Base-by-base conservation (phyloP, 2,329 filamentous ascomycete genomes). In the Xylaria digitata region DNA sequence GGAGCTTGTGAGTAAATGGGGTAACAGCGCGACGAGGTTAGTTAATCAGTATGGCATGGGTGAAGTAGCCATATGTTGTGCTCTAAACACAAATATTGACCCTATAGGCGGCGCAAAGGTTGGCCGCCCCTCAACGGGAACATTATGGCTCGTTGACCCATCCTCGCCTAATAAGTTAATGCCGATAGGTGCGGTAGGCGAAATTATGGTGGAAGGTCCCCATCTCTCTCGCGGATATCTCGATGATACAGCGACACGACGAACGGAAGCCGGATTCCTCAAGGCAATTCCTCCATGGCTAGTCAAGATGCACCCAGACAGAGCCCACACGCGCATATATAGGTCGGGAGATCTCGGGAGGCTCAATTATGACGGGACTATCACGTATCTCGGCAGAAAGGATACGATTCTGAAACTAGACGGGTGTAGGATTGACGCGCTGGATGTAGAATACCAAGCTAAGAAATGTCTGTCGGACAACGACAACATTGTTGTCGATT, bases 41-140 rank as follows among this genome's bases (percentile, higher is more conserved):
- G 60, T 70, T 7, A 70, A 70, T 57, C 68, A 71, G 37, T 71
- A 71, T 43, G 68, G 68, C 13, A 71, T 71, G 66, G 64, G 70
- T 34, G 68, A 69, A 40, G 64, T 70, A 34, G 68, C 68, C n/a
- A 69, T 71, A 64, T 70, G 70, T 19, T 68, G 68, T 57, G 70
- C 68, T 19, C 48, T 71, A 6, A 70, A 68, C 52, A 67, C 58
- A 6, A 61, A 66, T 1, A 65, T 66, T 23, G 59, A 70, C 26
- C 59, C 64, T 21, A 21, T 57, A 19, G 45, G 52, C 11, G 68
- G 70, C 7, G 65, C 65, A 4, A 62, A 56, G 19, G 54, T 70
- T 55, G 69, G 69, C 26, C 60, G 67, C 2, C 65, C 65, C 3
- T 68, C 67, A 8, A 68, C 65, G 0, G 65, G 67, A 17, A 64